Evolutionary conservation across 768 basidiomycete genomes (phyloP), one percentile per base, ranked within the genome.

Genomic region (Lactifluus subvellereus): DNA sequence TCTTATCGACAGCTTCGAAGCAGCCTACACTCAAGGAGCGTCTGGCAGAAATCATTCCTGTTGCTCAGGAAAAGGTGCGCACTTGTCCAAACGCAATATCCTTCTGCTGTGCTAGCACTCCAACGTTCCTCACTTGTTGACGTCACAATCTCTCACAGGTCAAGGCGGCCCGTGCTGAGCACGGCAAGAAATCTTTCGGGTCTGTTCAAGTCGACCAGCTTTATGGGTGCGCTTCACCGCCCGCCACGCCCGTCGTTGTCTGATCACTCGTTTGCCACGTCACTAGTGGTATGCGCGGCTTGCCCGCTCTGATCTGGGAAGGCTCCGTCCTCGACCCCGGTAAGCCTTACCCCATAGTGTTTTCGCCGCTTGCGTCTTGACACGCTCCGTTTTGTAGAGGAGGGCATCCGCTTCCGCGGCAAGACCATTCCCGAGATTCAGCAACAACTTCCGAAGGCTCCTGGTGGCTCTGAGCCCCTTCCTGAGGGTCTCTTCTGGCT

Each of bases 331-430:
- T 98, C 66, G 96, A 98, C 73, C 84, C 96, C 58, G 88, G 91
- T 88, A 57, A 61, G 83, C 75, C 9, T 50, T 52, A 27, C 22
- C 7, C 49, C 35, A 33, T 61, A 3, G 16, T 11, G 40, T 49
- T 49, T 63, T 43, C 43, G 9, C 54, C 50, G 30, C 57, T 60
- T 54, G 52, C n/a, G 48, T 66, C 57, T 27, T 62, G 61, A 66
- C 35, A 55, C 59, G 16, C 57, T 32, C 27, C 67, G 49, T 40
- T 27, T 54, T 65, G 8, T 69, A 90, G 91, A 95, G 72, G 94
- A 97, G 80, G 96, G 96, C 61, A 98, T 98, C 72, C 92, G 96
- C 68, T 98, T 98, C 87, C 91, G 95, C 73, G 95, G 94, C 64
- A 91, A 91, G 77, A 92, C 92, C 60, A 96, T 96, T 71, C 90